phyloP scores from a whole-genome alignment of 116 monocot species.

The Thalassia testudinum region DNA sequence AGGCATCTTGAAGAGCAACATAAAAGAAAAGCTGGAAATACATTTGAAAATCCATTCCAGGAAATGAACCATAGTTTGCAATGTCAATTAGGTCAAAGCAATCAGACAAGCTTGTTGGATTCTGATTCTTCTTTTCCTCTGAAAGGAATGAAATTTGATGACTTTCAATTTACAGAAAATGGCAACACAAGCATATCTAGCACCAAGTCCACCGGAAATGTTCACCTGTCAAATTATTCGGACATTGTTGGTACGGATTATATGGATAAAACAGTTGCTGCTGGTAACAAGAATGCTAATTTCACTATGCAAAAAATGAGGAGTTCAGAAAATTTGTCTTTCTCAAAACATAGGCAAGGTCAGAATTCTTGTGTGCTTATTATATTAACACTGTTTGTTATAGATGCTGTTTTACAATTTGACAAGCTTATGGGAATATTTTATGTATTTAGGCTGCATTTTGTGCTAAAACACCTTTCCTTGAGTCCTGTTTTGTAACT shows the following conservation, averaged over 20 bases:
- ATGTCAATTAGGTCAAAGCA: slow-evolving; percentile 4
- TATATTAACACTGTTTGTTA: no score
- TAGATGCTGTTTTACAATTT: no score
- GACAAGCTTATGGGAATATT: no score
- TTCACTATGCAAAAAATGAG: slow-evolving; percentile 11
- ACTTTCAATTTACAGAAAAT: slow-evolving; percentile 11
- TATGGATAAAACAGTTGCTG: slow-evolving; percentile 12
- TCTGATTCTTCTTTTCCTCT: slow-evolving; percentile 14
- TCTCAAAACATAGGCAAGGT: slow-evolving; percentile 43
- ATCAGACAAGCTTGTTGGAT: slow-evolving; percentile 7
- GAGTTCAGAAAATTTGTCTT: no score
- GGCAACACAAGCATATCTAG: no score
- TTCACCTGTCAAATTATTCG: slow-evolving; percentile 5
- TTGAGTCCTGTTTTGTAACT: no score
- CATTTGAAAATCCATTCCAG: no score
- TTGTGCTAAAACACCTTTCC: no score
- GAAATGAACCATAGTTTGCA: no score
- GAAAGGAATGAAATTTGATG: slow-evolving; percentile 45
- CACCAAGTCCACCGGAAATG: no score
- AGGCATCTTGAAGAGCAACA: slow-evolving; percentile 49
- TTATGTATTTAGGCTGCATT: no score
- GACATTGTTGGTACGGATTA: slow-evolving; percentile 14
- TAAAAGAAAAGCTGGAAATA: slow-evolving; percentile 12
- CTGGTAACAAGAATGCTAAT: slow-evolving; percentile 1
- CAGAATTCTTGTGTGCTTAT: background rate